A percentile compares a stretch with the other conserved stretches of the same genome.
Conservation (phyloP, 2,329 filamentous ascomycete genomes). For the Fusarium sacchari region DNA sequence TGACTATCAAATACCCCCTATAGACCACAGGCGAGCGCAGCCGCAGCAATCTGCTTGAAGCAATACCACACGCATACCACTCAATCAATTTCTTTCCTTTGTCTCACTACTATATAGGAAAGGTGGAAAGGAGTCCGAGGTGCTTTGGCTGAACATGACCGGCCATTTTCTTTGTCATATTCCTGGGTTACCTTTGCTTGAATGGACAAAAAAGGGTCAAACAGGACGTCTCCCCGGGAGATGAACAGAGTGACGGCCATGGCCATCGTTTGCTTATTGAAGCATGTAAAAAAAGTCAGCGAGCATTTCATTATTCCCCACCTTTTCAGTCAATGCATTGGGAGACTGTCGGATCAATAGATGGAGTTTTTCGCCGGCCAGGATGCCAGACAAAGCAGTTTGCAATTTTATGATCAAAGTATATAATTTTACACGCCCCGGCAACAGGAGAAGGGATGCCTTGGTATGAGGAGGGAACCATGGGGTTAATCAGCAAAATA, state of each 20-base stretch:
- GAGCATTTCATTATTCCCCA: slow-evolving; percentile 33
- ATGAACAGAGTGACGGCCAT: slow-evolving; percentile 5
- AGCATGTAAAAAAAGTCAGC: slow-evolving; percentile 40
- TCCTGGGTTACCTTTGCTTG: slow-evolving; percentile 26
- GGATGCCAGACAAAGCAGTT: slow-evolving; percentile 37
- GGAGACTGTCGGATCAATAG: slow-evolving; percentile 25
- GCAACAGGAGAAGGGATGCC: slow-evolving; percentile 18
- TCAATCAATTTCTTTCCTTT: slow-evolving; percentile 47
- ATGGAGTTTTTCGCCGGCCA: slow-evolving; percentile 32
- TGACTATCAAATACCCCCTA: slow-evolving; percentile 52
- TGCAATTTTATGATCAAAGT: slow-evolving; percentile 39
- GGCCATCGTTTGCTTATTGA: slow-evolving; percentile 32
- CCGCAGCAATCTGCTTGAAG: slow-evolving; percentile 44
- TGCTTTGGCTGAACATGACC: slow-evolving; percentile 40
- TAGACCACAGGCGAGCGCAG: slow-evolving; percentile 50
- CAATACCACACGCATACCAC: slow-evolving; percentile 42
- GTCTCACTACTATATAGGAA: slow-evolving; percentile 43
- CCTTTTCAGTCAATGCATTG: slow-evolving; percentile 20
- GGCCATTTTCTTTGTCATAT: slow-evolving; percentile 34
- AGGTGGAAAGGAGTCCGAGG: slow-evolving; percentile 41
- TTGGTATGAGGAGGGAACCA: slow-evolving; percentile 2
- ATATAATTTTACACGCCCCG: slow-evolving; percentile 36
- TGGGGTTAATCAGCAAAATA: slow-evolving; percentile 30
- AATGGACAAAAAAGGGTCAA: slow-evolving; percentile 32
- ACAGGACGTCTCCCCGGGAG: slow-evolving; percentile 28